A percentile compares a stretch with the other conserved stretches of the same genome.
phyloP scores from a whole-genome alignment of 345 rosid species.

The Corchorus capsularis region DNA sequence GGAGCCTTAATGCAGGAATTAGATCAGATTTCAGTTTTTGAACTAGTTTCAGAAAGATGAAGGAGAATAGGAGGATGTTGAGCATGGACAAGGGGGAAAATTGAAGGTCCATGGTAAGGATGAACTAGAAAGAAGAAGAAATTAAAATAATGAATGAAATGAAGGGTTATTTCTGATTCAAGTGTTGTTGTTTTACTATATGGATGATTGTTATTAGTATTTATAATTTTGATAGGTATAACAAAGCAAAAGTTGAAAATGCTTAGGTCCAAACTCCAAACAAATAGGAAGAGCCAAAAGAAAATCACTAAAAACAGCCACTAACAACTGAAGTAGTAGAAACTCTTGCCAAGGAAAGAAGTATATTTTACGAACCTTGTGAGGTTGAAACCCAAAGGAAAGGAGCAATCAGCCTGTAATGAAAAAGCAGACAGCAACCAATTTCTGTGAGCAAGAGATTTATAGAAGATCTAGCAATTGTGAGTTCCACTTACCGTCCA shows the following conservation, averaged over 20 bases:
- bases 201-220: not conserved
- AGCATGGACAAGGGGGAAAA: slow-evolving; percentile 9
- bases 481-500: no score
- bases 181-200: not conserved
- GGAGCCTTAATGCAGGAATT: slow-evolving; percentile 18
- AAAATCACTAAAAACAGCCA: not conserved
- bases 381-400: no score
- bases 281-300: not conserved
- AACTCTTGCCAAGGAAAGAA: not conserved
- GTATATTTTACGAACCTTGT: not conserved
- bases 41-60: slow-evolving; percentile 3
- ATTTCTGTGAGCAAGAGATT: no score
- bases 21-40: not conserved
- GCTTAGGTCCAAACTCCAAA: not conserved
- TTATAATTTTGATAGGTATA: not conserved
- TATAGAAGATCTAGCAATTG: no score
- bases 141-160: not conserved
- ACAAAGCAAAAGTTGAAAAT: no score
- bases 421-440: no score
- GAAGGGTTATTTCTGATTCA: not conserved
- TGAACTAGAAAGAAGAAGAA: not conserved
- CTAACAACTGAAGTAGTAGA: not conserved
- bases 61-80: slow-evolving; percentile 20
- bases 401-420: no score
- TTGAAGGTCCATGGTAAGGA: slow-evolving; percentile 15